Evolutionary conservation across 2,329 filamentous ascomycete genomes (phyloP).

Genomic region (Monilinia aucupariae): DNA sequence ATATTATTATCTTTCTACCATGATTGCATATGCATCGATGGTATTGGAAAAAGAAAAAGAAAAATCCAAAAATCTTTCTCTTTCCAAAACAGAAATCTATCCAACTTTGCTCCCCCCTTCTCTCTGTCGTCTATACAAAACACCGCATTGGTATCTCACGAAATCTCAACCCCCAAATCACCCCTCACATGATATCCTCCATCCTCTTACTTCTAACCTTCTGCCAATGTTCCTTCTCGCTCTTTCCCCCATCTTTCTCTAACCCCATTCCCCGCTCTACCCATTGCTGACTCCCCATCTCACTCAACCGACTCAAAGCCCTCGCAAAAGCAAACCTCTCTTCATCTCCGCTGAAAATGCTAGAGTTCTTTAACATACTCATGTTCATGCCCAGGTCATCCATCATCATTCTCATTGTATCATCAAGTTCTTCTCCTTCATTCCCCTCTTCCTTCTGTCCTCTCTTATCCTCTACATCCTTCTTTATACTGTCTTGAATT

Average conservation of each 20-base stretch:
- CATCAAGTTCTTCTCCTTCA: slow-evolving; percentile 44
- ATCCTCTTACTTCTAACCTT: slow-evolving; percentile 44
- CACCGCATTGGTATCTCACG: not conserved
- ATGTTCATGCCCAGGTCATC: slow-evolving; percentile 85
- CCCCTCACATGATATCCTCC: slow-evolving; percentile 40
- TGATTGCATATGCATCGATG: not conserved
- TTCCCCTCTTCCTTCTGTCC: slow-evolving; percentile 37
- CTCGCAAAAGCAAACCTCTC: slow-evolving; percentile 94
- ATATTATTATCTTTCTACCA: not conserved
- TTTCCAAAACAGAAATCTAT: not conserved
- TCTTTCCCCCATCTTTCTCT: slow-evolving; percentile 39
- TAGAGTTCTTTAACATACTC: slow-evolving; percentile 75
- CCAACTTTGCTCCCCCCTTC: not conserved
- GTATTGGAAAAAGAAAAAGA: not conserved
- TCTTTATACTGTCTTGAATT: slow-evolving; percentile 54
- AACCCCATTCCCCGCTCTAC: slow-evolving; percentile 67
- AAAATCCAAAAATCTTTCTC: not conserved
- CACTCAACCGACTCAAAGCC: slow-evolving; percentile 73
- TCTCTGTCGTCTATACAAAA: not conserved
- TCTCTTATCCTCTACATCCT: slow-evolving; percentile 39
- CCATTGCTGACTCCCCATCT: slow-evolving; percentile 96
- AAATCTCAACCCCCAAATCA: not conserved
- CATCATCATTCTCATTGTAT: slow-evolving; percentile 74
- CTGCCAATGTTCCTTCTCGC: slow-evolving; percentile 44
- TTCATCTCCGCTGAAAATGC: slow-evolving; percentile 88